Percentiles rank a stretch among this genome's conserved stretches.
Evolutionary conservation across 345 rosid species (phyloP).

Genomic region (Eucalyptus tenuipes): DNA sequence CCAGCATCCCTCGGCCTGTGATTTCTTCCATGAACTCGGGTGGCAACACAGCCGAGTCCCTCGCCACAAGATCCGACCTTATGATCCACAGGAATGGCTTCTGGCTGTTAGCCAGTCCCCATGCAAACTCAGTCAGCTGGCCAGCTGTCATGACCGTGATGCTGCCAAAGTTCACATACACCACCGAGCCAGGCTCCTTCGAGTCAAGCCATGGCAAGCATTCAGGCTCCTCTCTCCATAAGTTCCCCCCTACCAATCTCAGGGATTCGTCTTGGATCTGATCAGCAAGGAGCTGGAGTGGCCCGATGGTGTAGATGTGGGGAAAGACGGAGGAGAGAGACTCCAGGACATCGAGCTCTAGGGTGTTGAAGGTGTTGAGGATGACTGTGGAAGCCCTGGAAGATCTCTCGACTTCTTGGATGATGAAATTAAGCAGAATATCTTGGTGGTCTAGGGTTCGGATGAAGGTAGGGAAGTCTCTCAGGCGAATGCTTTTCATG

Average conservation of each 20-base stretch:
- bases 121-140: neutral
- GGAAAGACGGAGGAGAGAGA: slow-evolving; percentile 5
- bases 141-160: neutral
- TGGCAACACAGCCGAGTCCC: neutral
- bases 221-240: neutral
- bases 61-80: neutral
- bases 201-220: neutral
- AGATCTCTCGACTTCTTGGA: neutral
- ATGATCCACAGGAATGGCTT: neutral
- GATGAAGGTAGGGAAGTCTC: slow-evolving; percentile 20
- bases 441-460: slow-evolving; percentile 12
- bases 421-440: slow-evolving; percentile 2
- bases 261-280: neutral
- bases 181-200: neutral
- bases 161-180: neutral
- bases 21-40: neutral
- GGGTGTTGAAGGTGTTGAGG: slow-evolving; percentile 26
- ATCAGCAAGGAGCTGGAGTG: slow-evolving; percentile 9
- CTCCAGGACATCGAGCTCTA: slow-evolving; percentile 12
- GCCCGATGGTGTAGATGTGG: slow-evolving; percentile 13
- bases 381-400: slow-evolving; percentile 11
- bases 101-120: neutral
- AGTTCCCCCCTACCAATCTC: neutral
- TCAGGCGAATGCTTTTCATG: slow-evolving; percentile 12
- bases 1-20: neutral